Evolutionary conservation across 2,329 filamentous ascomycete genomes (phyloP), one percentile per base, ranked within the genome.

Genomic region (Fusarium sp.): DNA sequence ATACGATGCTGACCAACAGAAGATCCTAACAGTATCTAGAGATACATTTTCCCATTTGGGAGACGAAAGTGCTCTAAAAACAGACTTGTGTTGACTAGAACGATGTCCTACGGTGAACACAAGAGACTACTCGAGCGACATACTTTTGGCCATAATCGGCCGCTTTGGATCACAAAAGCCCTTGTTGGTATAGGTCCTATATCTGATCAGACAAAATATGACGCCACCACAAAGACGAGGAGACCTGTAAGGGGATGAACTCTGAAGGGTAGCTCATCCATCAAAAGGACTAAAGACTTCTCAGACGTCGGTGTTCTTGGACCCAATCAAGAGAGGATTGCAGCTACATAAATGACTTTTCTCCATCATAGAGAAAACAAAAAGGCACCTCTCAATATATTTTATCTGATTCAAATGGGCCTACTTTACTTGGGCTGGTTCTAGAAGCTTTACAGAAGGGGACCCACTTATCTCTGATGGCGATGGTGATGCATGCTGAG

Each of bases 391-490:
- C n/a, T 50, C 18, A 10, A 18, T 18, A 16, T 26, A 26, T 42
- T 7, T 31, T n/a, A 5, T 41, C 49, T 7, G 10, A 33, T 52
- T 13, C 34, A 41, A 15, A 3, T 31, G 26, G 31, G 11, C 26
- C 10, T 41, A 26, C 10, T 26, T 52, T 31, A n/a, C 38, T 31
- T n/a, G 15, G 36, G n/a, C 26, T 12, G 38, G 18, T 46, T 61
- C 58, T 62, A 41, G 57, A 46, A 54, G 34, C 34, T 36, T 34
- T 41, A 11, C 1, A 18, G 23, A 55, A 9, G n/a, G 31, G 30
- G 54, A 10, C 33, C 60, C 60, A 64, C 58, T 63, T 64, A 50
- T 63, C 15, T 18, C 11, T 13, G n/a, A 41, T 26, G 30, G 40
- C n/a, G 28, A 49, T 44, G 23, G 47, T 36, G 46, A 51, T 51